These are phyloP conservation scores for Adansonia digitata DNA, from an alignment of 345 rosid genomes.

Conservation along the genomic window DNA sequence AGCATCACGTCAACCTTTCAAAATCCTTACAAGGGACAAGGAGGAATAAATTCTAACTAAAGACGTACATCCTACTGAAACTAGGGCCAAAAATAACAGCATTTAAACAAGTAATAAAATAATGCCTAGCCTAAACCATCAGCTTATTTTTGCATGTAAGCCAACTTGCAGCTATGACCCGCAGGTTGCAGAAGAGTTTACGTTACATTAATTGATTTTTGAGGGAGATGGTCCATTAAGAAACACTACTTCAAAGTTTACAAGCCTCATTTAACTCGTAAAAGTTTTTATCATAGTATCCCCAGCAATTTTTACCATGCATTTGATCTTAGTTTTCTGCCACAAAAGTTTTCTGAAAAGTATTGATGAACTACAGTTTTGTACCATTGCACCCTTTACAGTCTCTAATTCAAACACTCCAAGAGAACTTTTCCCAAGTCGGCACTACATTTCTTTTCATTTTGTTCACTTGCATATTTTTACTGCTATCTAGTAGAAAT, in stretches of 20 bases:
- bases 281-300: neutral
- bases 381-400: neutral
- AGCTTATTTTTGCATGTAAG: neutral
- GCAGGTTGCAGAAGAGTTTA: neutral
- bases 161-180: neutral
- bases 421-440: neutral
- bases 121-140: neutral
- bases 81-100: neutral
- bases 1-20: neutral
- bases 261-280: neutral
- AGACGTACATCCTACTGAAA: neutral
- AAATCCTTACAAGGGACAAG: neutral
- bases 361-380: neutral
- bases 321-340: neutral
- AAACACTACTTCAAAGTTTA: neutral
- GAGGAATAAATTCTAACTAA: neutral
- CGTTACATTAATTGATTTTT: neutral
- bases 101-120: neutral
- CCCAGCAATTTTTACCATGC: neutral
- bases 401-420: neutral
- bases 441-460: neutral
- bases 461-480: neutral
- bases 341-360: neutral
- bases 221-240: neutral
- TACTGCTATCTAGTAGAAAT: neutral